These are phyloP conservation scores for Phytophthora colocasiae DNA, from an alignment of 352 stramenopile genomes.

Conservation along the genomic window DNA sequence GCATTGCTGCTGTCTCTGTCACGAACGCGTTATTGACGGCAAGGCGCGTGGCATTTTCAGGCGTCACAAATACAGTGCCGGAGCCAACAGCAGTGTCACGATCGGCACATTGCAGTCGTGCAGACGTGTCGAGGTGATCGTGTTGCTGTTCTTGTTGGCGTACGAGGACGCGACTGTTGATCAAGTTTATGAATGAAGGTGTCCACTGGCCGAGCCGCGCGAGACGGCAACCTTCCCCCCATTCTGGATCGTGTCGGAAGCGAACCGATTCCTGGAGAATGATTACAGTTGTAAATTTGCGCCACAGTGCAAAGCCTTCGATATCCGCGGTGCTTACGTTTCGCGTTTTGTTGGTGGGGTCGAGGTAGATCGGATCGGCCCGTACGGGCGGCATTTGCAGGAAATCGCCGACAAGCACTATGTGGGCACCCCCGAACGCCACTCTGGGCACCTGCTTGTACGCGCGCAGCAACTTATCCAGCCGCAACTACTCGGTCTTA, in stretches of 20 bases:
- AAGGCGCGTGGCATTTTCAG: slow-evolving; percentile 5
- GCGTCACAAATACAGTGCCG: slow-evolving; percentile 1
- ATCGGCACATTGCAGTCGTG: no score
- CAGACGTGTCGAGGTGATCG: not conserved
- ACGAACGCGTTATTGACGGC: slow-evolving; percentile 5
- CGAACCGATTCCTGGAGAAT: slow-evolving; percentile 6
- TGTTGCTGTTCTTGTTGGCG: not conserved
- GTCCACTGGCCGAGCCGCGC: slow-evolving; percentile 4
- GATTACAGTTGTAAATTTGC: not conserved
- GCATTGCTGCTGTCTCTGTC: not conserved
- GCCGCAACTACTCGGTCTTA: not conserved
- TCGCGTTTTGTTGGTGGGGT: not conserved
- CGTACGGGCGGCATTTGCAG: slow-evolving; percentile 7
- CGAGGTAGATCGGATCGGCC: slow-evolving; percentile 1
- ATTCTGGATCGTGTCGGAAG: slow-evolving; percentile 8
- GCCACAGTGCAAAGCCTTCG: slow-evolving; percentile 7
- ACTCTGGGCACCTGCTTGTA: not conserved
- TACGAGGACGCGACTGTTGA: not conserved
- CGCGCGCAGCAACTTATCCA: not conserved
- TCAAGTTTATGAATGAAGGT: not conserved
- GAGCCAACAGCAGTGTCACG: no score
- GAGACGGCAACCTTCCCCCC: not conserved
- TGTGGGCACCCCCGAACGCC: not conserved
- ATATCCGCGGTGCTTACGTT: not conserved
- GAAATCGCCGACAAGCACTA: slow-evolving; percentile 8